Base-by-base conservation (phyloP, 371 early-diverging fungal genomes). In the Aphelidium insulamus region DNA sequence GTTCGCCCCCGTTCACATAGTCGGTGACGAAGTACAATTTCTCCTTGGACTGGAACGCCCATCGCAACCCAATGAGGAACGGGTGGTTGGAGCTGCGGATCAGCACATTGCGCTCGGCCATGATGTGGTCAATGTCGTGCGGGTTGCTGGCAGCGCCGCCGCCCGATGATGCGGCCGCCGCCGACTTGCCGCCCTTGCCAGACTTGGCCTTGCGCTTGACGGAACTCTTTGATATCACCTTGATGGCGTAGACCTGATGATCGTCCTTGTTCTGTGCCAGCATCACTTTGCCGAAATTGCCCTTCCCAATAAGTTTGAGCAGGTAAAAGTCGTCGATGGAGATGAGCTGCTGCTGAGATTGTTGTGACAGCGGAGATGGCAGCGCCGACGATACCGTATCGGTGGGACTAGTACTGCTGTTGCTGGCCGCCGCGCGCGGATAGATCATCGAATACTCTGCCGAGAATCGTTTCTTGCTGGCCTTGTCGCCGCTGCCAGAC, bases 91-190 rank as follows among this genome's bases (percentile, higher is more conserved):
- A 29, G 0, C 65, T 55, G 3, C 56, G 60, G 6, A 72, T 70
- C 40, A 87, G 55, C 10, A 83, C 68, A 42, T 75, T 77, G 27
- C 83, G 70, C 52, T 88, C 85, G 4, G 73, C 55, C 0, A 80
- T 56, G 9, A 82, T 66, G 41, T 77, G 79, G 15, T 55, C 59
- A 27, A 76, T 55, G 40, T 80, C 78, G 29, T 73, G 38, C 5
- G 55, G 55, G n/a, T n/a, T n/a, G n/a, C n/a, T n/a, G n/a, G n/a
- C n/a, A n/a, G n/a, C n/a, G n/a, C n/a, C n/a, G n/a, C n/a, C n/a
- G n/a, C n/a, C n/a, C n/a, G n/a, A n/a, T n/a, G n/a, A n/a, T n/a
- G n/a, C n/a, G n/a, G n/a, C n/a, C n/a, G n/a, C n/a, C n/a, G n/a
- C n/a, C n/a, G n/a, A n/a, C n/a, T n/a, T n/a, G n/a, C n/a, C n/a